phyloP scores from a whole-genome alignment of 805 yeast genomes.

The Naumovozyma dairenensis region DNA sequence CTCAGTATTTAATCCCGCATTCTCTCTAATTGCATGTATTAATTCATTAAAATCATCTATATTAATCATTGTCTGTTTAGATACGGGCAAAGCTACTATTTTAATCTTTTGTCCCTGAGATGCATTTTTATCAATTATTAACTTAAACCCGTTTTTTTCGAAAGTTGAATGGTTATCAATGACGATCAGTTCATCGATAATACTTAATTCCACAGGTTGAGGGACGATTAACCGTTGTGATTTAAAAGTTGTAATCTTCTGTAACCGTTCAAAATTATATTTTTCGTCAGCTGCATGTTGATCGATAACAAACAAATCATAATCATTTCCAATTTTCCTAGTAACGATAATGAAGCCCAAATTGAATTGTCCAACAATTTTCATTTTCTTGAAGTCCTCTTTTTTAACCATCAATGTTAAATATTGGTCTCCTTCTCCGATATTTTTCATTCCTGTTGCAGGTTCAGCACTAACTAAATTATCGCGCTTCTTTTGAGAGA shows the following conservation, averaged over 20 bases:
- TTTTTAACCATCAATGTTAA: conserved; percentile 57
- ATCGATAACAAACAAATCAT: conserved; percentile 77
- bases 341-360: conserved; percentile 84
- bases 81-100: conserved; percentile 59
- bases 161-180: conserved; percentile 50
- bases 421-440: conserved; percentile 44
- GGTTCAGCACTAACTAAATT: no score
- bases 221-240: conserved; percentile 64
- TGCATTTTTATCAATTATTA: conserved; percentile 40
- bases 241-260: conserved; percentile 44
- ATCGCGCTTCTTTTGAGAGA: no score
- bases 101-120: conserved; percentile 48
- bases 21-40: conserved; percentile 53
- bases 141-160: conserved; percentile 66
- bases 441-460: conserved; percentile 36
- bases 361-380: conserved; percentile 86
- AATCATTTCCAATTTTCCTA: conserved; percentile 31
- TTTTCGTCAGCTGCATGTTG: conserved; percentile 98
- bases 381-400: conserved; percentile 64
- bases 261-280: conserved; percentile 71
- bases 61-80: conserved; percentile 60
- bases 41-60: conserved; percentile 64
- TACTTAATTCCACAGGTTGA: conserved; percentile 48
- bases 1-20: conserved; percentile 29
- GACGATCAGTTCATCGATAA: conserved; percentile 69